Conservation (phyloP, 2,329 filamentous ascomycete genomes). For the Trichophyton equinum region DNA sequence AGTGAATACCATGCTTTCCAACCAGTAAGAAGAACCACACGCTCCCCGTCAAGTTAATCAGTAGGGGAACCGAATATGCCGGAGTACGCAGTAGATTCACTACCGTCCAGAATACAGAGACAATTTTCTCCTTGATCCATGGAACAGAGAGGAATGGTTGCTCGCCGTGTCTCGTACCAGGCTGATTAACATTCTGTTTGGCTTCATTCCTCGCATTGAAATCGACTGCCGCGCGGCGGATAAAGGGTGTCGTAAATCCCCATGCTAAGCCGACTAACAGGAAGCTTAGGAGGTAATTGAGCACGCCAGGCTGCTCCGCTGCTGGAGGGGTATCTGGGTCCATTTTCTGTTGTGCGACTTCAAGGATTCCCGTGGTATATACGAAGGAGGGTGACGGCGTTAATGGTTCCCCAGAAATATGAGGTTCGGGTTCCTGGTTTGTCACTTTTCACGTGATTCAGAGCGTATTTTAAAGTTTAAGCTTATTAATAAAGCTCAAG, state of each 20-base stretch:
- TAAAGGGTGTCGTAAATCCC: conserved; percentile 88
- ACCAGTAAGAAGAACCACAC: conserved; percentile 95
- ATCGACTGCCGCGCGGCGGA: conserved; percentile 67
- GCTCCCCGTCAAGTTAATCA: conserved; percentile 83
- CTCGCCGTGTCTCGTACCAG: neutral
- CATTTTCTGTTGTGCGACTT: conserved; percentile 15
- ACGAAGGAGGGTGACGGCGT: too few species aligned
- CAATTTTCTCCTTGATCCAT: conserved; percentile 50
- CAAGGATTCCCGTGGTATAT: too few species aligned
- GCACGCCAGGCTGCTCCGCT: conserved; percentile 27
- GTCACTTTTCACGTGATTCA: too few species aligned
- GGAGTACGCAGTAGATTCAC: conserved; percentile 68
- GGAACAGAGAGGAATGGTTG: conserved; percentile 30
- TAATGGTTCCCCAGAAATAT: too few species aligned
- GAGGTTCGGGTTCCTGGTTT: too few species aligned
- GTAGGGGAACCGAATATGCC: conserved; percentile 68
- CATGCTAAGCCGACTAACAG: conserved; percentile 82
- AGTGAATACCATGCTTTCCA: conserved; percentile 66
- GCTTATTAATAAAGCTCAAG: too few species aligned
- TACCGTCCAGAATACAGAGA: conserved; percentile 59
- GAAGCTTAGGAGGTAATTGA: conserved; percentile 83
- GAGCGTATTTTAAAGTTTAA: too few species aligned
- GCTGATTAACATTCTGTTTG: conserved; percentile 1
- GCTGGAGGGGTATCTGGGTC: conserved; percentile 21
- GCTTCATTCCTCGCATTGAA: conserved; percentile 47